Percentiles rank a stretch among this genome's conserved stretches.
Evolutionary conservation across 2,329 filamentous ascomycete genomes (phyloP).

Genomic region (Botrytis elliptica): DNA sequence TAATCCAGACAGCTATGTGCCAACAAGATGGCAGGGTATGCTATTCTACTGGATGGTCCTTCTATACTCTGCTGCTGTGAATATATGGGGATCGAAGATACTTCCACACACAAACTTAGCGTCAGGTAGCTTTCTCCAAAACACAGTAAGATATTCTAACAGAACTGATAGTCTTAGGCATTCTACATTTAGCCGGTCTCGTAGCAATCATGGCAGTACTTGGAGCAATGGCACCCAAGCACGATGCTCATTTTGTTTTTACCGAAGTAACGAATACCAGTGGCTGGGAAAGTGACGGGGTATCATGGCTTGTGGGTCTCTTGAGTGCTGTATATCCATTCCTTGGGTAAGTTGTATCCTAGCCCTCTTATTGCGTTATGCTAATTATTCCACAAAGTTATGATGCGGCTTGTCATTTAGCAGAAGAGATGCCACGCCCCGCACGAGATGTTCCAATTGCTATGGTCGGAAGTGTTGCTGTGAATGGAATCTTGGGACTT

Average conservation of each 20-base stretch:
- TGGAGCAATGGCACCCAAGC: constrained; percentile 47
- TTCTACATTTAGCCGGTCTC: constrained; percentile 41
- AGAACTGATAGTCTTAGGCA: constrained; percentile 12
- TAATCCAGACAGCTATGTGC: constrained; percentile 41
- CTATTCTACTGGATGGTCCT: constrained; percentile 49
- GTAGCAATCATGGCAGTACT: constrained; percentile 42
- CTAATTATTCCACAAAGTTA: constrained; percentile 33
- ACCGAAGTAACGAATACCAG: constrained; percentile 47
- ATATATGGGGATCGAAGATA: constrained; percentile 28
- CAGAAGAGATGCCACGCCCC: constrained; percentile 48
- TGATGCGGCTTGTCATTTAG: constrained; percentile 48
- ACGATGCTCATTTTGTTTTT: constrained; percentile 46
- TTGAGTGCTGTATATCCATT: constrained; percentile 43
- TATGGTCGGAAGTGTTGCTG: constrained; percentile 45
- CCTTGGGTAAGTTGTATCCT: constrained; percentile 35
- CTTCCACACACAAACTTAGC: constrained; percentile 42
- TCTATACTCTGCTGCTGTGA: constrained; percentile 38
- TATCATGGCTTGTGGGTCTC: constrained; percentile 49
- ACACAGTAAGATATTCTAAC: not conserved
- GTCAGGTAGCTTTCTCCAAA: constrained; percentile 35
- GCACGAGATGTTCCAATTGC: constrained; percentile 44
- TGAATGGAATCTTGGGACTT: constrained; percentile 49
- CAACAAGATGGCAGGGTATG: constrained; percentile 47
- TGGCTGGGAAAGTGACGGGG: constrained; percentile 46
- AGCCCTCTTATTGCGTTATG: not conserved